A percentile compares a stretch with the other conserved stretches of the same genome.
phyloP scores from a whole-genome alignment of 164 flowering plant genomes.

The Chimonanthus praecox region DNA sequence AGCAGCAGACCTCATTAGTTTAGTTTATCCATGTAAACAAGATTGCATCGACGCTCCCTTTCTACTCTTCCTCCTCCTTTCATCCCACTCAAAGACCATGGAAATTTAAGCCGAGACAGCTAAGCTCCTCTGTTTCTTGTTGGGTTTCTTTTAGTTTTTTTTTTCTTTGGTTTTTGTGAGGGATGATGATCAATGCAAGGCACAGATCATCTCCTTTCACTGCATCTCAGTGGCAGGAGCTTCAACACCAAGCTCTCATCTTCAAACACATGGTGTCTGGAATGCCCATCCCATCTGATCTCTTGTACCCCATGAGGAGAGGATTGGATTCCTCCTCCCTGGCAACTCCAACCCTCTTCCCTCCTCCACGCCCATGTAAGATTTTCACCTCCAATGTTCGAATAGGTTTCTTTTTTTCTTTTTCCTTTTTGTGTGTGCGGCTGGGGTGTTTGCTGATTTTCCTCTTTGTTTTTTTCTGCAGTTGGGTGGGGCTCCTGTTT shows the following conservation, averaged over 20 bases:
- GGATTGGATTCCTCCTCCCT: constrained; percentile 23
- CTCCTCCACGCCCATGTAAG: constrained; percentile 35
- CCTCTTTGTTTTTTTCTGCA: constrained; percentile 6
- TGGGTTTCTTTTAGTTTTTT: too few relatives aligned
- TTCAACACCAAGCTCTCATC: constrained; percentile 63
- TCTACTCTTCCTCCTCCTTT: too few relatives aligned
- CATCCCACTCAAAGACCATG: too few relatives aligned
- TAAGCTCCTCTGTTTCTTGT: too few relatives aligned
- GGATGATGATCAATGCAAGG: constrained; percentile 27
- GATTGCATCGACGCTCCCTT: too few relatives aligned
- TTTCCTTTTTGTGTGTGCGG: background rate
- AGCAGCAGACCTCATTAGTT: too few relatives aligned
- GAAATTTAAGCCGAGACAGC: too few relatives aligned
- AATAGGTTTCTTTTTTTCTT: background rate
- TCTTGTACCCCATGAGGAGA: constrained; percentile 31
- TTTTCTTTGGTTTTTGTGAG: background rate
- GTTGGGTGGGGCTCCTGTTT: constrained; percentile 40
- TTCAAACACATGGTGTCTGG: constrained; percentile 53
- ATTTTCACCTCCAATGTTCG: background rate
- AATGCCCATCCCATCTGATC: constrained; percentile 47
- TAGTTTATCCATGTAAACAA: too few relatives aligned
- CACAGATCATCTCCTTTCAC: constrained; percentile 38
- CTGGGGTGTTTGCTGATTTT: background rate
- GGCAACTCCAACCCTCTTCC: constrained; percentile 21
- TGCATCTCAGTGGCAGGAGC: constrained; percentile 57